Base-by-base conservation (phyloP, 148 eudicot species). In the Polygonum aviculare region DNA sequence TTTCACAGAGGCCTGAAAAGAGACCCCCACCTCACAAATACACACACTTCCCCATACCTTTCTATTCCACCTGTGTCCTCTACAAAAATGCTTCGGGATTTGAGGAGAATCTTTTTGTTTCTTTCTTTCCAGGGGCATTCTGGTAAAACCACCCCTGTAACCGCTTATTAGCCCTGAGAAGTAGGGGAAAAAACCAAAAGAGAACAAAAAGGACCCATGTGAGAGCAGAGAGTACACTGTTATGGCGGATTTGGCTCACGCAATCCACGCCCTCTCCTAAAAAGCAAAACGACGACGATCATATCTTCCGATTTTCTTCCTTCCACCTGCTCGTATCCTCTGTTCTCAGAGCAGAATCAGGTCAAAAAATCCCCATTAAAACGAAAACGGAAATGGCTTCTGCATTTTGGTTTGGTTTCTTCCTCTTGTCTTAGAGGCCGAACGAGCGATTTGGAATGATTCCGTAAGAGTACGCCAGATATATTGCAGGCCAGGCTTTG, bases 251-350 rank as follows among this genome's bases (percentile, higher is more conserved):
- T 60, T 60, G 67, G 67, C 67, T 60, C 67, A 60, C 67, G 67
- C 67, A 60, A 60, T 26, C 67, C 67, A 60, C 67, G 67, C 35
- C 67, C 3, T 60, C 67, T 60, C 67, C 67, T 26, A 33, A 11
- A 8, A 8, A 60, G 36, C 36, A 60, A 60, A 60, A 60, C 67
- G 67, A 60, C 67, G 67, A 60, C 67, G 67, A 60, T 60, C 67
- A 60, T 60, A 60, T 60, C 38, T 26, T 2, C 26, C 36, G 35
- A 54, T n/a, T 60, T 60, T 33, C 38, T 26, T 60, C 26, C 67
- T 26, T 60, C 67, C 12, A 60, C 67, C 67, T 60, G 67, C 67
- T 26, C 67, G 35, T 60, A 60, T 60, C 38, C 12, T 14, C 15
- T 22, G 6, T 54, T 54, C 15, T 48, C 50, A 12, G 50, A 48